Evolutionary conservation across 2,329 filamentous ascomycete genomes (phyloP).

Genomic region (Colletotrichum limetticola): DNA sequence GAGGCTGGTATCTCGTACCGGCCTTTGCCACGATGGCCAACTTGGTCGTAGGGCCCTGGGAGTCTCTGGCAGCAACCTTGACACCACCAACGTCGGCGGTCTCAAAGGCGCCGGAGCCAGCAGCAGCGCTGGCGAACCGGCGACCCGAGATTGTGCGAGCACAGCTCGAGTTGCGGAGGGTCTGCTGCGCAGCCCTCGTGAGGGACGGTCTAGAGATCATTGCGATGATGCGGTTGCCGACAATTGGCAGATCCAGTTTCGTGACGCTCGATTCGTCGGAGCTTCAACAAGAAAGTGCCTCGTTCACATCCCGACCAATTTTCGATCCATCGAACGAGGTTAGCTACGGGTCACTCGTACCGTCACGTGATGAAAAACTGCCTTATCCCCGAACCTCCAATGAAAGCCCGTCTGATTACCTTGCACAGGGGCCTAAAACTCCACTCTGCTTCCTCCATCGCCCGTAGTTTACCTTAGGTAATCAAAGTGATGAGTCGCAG

Average conservation of each 20-base stretch:
- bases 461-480: constrained; percentile 11
- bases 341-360: constrained; percentile 33
- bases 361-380: constrained; percentile 21
- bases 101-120: constrained; percentile 84
- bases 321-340: constrained; percentile 36
- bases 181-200: constrained; percentile 68
- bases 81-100: constrained; percentile 86
- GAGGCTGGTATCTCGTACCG: constrained; percentile 90
- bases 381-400: constrained; percentile 23
- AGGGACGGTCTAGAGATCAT: constrained; percentile 73
- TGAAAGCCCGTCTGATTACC: constrained; percentile 31
- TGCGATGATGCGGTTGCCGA: constrained; percentile 66
- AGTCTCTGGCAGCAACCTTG: constrained; percentile 92
- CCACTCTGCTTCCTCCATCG: constrained; percentile 4
- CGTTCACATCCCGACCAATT: constrained; percentile 37
- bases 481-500: constrained; percentile 3
- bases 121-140: constrained; percentile 68
- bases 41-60: constrained; percentile 88
- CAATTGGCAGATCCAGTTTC: constrained; percentile 56
- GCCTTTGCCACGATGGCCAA: constrained; percentile 94
- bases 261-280: constrained; percentile 37
- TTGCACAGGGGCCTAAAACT: background rate
- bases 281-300: constrained; percentile 38
- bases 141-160: constrained; percentile 63
- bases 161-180: constrained; percentile 66